Conservation (phyloP, 805 yeast genomes). For the Yarrowia bubula region DNA sequence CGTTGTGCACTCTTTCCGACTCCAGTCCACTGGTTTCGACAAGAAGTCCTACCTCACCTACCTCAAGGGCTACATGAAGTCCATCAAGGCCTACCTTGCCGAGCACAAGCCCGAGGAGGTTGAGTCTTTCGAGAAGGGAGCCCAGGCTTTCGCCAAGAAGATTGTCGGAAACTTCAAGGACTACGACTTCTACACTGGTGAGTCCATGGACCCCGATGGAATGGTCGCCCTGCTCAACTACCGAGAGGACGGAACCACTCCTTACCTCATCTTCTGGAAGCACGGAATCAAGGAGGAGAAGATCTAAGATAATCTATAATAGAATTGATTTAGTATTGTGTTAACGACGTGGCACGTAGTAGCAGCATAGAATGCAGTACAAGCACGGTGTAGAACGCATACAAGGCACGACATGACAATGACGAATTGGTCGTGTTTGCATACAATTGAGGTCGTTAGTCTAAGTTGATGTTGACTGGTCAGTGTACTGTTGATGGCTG, state of each 20-base stretch:
- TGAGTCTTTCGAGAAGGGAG: conserved; percentile 94
- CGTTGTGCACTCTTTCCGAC: conserved; percentile 97
- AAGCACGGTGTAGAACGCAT: no score
- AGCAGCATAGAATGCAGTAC: no score
- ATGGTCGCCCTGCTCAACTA: conserved; percentile 97
- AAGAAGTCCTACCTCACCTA: conserved; percentile 95
- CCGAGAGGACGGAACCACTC: conserved; percentile 99
- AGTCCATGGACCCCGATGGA: conserved; percentile 99
- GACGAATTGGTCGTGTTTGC: no score
- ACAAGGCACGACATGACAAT: no score
- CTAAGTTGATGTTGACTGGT: no score
- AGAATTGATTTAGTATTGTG: conserved; percentile 21
- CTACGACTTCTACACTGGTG: conserved; percentile 99
- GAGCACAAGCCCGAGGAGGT: conserved; percentile 87
- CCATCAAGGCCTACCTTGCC: conserved; percentile 83
- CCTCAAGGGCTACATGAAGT: conserved; percentile 99
- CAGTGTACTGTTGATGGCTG: no score
- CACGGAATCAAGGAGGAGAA: conserved; percentile 91
- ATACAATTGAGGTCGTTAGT: no score
- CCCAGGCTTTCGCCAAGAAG: conserved; percentile 93
- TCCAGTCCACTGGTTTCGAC: conserved; percentile 93
- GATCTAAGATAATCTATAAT: conserved; percentile 55
- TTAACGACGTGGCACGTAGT: no score
- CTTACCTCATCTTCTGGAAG: conserved; percentile 97
- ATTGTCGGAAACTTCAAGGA: conserved; percentile 92